Evolutionary conservation across 306 rosid genomes (phyloP), one percentile per base, ranked within the genome.

Genomic region (Trichosanthes truncata): DNA sequence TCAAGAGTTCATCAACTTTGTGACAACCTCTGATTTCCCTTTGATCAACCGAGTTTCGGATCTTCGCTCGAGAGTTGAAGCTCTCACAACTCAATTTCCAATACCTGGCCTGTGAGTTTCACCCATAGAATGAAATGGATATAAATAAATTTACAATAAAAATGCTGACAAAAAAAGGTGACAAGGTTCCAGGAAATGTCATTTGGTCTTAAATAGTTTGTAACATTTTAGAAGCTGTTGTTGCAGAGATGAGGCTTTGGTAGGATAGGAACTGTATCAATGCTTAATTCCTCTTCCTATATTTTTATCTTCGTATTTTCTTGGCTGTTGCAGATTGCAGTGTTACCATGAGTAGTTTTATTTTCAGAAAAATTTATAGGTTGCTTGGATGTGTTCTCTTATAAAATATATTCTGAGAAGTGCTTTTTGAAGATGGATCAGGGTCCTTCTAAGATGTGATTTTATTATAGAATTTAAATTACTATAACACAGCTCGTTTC

Each of bases 31-130:
- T 33, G 95, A 89, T 35, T 95, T 95, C 82, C 87, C 93, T 36
- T 81, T 89, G 41, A 57, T 23, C 29, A 91, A 79, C 7, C 81
- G 74, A 76, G 83, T 95, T 35, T 81, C 89, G 23, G 84, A 91
- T 79, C 86, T 94, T 84, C 93, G 87, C 18, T 40, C 74, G 6
- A 91, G 87, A 84, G 98, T 95, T 60, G 97, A 92, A 89, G 92
- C 90, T 62, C 91, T 92, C 71, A 87, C 98, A 72, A 82, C 91
- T 36, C 87, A 82, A 52, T 95, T 86, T 83, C 93, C 97, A 15
- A 84, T 95, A 17, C 98, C 97, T 5, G 98, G 98, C 83, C 84
- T 95, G 66, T 92, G 68, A 91, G 65, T 46, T 29, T 73, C 43
- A 29, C 45, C 5, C 23, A 9, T 4, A 74, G 1, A 49, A 31